phyloP scores from a whole-genome alignment of 2,329 filamentous ascomycete species.

The Botrytis squamosa region DNA sequence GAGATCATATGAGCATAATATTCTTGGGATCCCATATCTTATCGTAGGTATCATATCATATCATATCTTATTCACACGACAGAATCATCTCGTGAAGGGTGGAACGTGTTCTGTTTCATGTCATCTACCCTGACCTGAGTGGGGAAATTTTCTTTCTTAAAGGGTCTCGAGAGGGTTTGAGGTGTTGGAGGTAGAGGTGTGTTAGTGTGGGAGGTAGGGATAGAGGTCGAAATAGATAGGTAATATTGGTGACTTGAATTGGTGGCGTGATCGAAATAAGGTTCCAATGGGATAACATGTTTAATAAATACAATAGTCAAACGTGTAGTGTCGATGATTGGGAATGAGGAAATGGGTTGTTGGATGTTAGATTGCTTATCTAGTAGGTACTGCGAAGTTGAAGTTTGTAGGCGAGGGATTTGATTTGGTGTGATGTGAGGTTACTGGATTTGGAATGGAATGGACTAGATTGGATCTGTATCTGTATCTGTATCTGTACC shows the following conservation, averaged over 20 bases:
- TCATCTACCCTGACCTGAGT: not conserved
- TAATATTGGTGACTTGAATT: no score
- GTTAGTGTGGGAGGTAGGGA: no score
- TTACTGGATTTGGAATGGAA: no score
- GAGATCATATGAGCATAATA: not conserved
- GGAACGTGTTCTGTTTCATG: not conserved
- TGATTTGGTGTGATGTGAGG: not conserved
- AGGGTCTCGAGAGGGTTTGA: not conserved
- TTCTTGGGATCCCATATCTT: accelerated
- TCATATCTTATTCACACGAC: no score
- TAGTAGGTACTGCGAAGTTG: no score
- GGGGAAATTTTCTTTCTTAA: not conserved
- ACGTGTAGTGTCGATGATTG: not conserved
- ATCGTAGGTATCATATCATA: no score
- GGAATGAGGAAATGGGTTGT: accelerated
- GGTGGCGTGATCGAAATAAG: not conserved
- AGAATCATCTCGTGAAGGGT: no score
- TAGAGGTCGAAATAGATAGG: no score
- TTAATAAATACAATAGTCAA: not conserved
- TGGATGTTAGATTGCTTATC: not conserved
- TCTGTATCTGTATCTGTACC: no score
- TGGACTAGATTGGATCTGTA: no score
- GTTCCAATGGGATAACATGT: no score
- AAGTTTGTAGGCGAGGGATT: not conserved
- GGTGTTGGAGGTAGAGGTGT: not conserved